Evolutionary conservation across 345 rosid species (phyloP).

Genomic region (Brassica nigra): DNA sequence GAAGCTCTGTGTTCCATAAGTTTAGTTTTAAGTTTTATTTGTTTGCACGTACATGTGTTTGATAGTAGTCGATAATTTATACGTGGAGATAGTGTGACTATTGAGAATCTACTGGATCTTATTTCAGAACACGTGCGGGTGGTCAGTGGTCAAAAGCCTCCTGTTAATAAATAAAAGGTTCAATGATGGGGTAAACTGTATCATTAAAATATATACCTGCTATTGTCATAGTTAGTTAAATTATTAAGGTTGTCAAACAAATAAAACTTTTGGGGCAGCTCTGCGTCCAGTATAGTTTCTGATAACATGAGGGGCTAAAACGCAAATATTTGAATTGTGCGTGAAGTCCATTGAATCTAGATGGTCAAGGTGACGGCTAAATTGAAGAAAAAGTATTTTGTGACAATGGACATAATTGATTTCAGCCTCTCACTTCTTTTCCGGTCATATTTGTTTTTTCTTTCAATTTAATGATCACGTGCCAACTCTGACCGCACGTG

Average conservation of each 20-base stretch:
- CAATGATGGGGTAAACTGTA: not conserved
- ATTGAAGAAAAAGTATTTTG: slow-evolving; percentile 23
- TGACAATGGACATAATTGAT: slow-evolving; percentile 24
- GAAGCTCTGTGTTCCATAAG: slow-evolving; percentile 29
- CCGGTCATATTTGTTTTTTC: slow-evolving; percentile 12
- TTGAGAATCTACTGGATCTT: slow-evolving; percentile 29
- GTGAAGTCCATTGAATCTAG: slow-evolving; percentile 41
- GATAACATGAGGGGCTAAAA: slow-evolving; percentile 13
- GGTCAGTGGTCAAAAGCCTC: slow-evolving; percentile 26
- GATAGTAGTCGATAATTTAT: slow-evolving; percentile 24
- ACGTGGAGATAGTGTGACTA: slow-evolving; percentile 28
- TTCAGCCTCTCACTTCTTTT: slow-evolving; percentile 27
- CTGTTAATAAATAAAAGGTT: not conserved
- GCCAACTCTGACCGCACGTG: slow-evolving; percentile 39
- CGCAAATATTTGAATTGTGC: not conserved
- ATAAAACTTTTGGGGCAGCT: slow-evolving; percentile 3
- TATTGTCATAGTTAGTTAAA: not conserved
- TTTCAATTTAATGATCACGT: slow-evolving; percentile 14
- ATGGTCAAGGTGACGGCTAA: slow-evolving; percentile 45
- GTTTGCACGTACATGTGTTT: slow-evolving; percentile 29
- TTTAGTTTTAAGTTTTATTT: not conserved
- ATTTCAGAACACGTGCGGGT: slow-evolving; percentile 33
- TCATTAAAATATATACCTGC: not conserved
- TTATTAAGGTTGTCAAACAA: not conserved
- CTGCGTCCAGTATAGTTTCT: not conserved